Conservation (phyloP, 2,329 filamentous ascomycete genomes). For the Aspergillus alliaceus region DNA sequence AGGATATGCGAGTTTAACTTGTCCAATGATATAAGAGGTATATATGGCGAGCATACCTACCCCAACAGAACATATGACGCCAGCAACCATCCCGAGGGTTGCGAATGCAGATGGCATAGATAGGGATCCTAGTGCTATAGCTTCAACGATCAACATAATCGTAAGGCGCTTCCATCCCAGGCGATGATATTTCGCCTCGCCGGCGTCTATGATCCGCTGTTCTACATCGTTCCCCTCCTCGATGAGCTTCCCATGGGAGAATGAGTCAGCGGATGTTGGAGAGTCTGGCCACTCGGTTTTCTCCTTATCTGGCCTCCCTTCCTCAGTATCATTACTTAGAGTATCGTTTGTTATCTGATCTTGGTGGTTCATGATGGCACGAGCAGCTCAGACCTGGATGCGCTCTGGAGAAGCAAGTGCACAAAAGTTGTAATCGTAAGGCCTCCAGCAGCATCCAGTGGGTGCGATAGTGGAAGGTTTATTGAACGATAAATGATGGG, state of each 20-base stretch:
- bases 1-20: constrained; percentile 35
- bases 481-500: no score
- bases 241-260: neutral
- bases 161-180: constrained; percentile 52
- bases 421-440: neutral
- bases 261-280: neutral
- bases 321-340: neutral
- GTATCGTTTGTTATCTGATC: neutral
- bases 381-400: neutral
- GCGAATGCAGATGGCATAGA: constrained; percentile 47
- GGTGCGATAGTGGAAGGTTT: no score
- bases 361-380: neutral
- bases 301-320: neutral
- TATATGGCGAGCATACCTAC: constrained; percentile 39
- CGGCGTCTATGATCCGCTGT: neutral
- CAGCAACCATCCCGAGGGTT: constrained; percentile 45
- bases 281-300: neutral
- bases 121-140: constrained; percentile 48
- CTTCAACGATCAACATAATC: constrained; percentile 50
- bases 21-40: constrained; percentile 40
- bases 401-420: neutral
- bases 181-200: constrained; percentile 11
- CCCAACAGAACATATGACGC: constrained; percentile 43
- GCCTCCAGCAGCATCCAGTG: no score
- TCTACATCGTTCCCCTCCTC: neutral